Evolutionary conservation across 148 eudicot species (phyloP).

Genomic region (Euryodendron excelsum): DNA sequence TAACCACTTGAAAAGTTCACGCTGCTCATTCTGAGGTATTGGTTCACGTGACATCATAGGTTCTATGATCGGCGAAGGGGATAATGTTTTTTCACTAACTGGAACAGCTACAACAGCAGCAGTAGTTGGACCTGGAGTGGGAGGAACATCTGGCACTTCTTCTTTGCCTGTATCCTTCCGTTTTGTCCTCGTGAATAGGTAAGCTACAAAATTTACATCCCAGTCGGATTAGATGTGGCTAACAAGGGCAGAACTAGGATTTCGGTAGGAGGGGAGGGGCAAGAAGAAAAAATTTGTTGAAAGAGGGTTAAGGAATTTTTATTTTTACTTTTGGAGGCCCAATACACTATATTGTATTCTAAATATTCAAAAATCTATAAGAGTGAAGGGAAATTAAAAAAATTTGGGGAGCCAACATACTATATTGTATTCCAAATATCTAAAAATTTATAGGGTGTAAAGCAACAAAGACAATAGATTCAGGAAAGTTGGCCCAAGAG

Average conservation of each 20-base stretch:
- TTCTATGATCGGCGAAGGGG: conserved; percentile 24
- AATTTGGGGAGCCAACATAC: no score
- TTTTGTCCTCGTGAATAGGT: conserved; percentile 60
- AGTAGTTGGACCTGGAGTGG: conserved; percentile 25
- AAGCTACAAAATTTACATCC: conserved; percentile 41
- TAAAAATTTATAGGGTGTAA: no score
- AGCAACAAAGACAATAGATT: background rate
- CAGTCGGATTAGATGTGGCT: conserved; percentile 8
- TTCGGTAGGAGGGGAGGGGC: no score
- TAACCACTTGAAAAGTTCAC: conserved; percentile 88
- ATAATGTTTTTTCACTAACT: conserved; percentile 17
- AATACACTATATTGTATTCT: no score
- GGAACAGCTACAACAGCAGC: conserved; percentile 33
- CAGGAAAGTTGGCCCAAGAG: background rate
- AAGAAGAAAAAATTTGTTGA: no score
- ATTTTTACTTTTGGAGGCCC: no score
- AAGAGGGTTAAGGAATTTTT: no score
- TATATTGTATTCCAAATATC: no score
- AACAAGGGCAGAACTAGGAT: no score
- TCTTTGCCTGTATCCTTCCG: conserved; percentile 47
- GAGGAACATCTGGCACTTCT: conserved; percentile 22
- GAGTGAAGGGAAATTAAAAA: no score
- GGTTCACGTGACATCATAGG: conserved; percentile 45
- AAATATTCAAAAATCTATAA: no score
- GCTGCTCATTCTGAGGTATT: conserved; percentile 67